These are phyloP conservation scores for Neonectria punicea DNA, from an alignment of 2,329 filamentous ascomycete genomes.

Conservation along the genomic window DNA sequence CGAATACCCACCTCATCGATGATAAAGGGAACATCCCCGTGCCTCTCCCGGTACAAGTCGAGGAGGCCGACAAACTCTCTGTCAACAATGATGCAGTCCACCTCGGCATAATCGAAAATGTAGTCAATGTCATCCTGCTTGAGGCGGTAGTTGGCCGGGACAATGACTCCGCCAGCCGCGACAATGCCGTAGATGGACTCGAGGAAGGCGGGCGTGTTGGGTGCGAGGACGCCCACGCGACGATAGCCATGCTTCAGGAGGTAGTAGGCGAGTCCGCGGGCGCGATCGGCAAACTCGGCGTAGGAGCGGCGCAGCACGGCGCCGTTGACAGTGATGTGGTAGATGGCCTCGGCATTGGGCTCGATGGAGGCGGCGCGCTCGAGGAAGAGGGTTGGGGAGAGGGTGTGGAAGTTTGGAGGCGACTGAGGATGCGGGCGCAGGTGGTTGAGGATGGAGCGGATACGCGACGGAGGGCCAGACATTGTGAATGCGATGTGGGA, in stretches of 20 bases:
- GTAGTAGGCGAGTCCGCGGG: slow-evolving; percentile 88
- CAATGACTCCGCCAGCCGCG: slow-evolving; percentile 81
- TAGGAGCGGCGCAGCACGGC: slow-evolving; percentile 81
- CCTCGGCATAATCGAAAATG: slow-evolving; percentile 88
- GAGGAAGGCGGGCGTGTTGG: slow-evolving; percentile 95
- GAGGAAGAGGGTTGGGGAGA: slow-evolving; percentile 89
- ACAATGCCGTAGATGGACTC: slow-evolving; percentile 90
- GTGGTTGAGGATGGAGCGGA: slow-evolving; percentile 67
- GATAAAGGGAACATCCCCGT: slow-evolving; percentile 75
- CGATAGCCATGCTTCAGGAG: slow-evolving; percentile 77
- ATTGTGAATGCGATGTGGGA: slow-evolving; percentile 53
- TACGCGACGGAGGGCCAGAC: slow-evolving; percentile 72
- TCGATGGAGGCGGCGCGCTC: slow-evolving; percentile 89
- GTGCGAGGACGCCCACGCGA: slow-evolving; percentile 85
- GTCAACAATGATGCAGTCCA: slow-evolving; percentile 88
- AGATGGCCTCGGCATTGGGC: slow-evolving; percentile 84
- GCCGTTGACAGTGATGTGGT: slow-evolving; percentile 84
- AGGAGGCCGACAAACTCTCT: slow-evolving; percentile 80
- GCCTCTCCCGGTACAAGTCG: slow-evolving; percentile 68
- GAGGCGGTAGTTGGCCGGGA: slow-evolving; percentile 72
- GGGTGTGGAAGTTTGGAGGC: slow-evolving; percentile 74
- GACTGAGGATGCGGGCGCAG: slow-evolving; percentile 54
- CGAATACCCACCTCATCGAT: slow-evolving; percentile 68
- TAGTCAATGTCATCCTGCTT: slow-evolving; percentile 89
- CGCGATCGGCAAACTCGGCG: slow-evolving; percentile 83